phyloP scores from a whole-genome alignment of 805 yeast genomes.

The Starmerella asiatica region DNA sequence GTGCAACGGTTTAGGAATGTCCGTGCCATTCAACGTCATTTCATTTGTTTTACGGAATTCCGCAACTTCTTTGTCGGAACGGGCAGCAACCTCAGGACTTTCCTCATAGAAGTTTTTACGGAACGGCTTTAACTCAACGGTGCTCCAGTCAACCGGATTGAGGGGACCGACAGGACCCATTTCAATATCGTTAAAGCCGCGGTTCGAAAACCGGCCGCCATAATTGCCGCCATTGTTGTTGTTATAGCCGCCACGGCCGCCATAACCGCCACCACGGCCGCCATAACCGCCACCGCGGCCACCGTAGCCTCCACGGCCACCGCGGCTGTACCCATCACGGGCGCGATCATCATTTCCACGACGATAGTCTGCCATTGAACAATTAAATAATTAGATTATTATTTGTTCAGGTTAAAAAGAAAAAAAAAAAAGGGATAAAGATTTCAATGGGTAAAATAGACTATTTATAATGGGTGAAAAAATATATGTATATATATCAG shows the following conservation, averaged over 20 bases:
- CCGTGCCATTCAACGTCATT: slow-evolving; percentile 71
- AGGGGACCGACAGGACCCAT: slow-evolving; percentile 29
- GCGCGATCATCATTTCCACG: slow-evolving; percentile 8
- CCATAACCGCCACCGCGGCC: slow-evolving; percentile 30
- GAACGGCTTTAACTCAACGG: slow-evolving; percentile 65
- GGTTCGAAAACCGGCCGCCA: slow-evolving; percentile 32
- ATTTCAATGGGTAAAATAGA: not conserved
- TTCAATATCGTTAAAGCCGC: slow-evolving; percentile 34
- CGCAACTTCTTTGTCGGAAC: slow-evolving; percentile 59
- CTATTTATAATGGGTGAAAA: not conserved
- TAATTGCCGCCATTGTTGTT: slow-evolving; percentile 32
- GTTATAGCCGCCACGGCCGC: slow-evolving; percentile 30
- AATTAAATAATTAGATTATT: not conserved
- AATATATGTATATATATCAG: too few relatives aligned
- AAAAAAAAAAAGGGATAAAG: not conserved
- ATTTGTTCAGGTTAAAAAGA: not conserved
- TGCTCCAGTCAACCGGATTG: slow-evolving; percentile 69
- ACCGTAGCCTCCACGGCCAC: slow-evolving; percentile 22
- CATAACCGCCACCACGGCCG: slow-evolving; percentile 31
- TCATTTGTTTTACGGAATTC: slow-evolving; percentile 70
- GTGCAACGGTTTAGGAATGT: slow-evolving; percentile 90
- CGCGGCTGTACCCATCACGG: slow-evolving; percentile 15
- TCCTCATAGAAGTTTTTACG: slow-evolving; percentile 92
- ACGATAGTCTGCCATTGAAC: slow-evolving; percentile 5
- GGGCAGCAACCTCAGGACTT: slow-evolving; percentile 59